These are phyloP conservation scores for Xanthoceras sorbifolium DNA, from an alignment of 345 rosid species.

Conservation along the genomic window DNA sequence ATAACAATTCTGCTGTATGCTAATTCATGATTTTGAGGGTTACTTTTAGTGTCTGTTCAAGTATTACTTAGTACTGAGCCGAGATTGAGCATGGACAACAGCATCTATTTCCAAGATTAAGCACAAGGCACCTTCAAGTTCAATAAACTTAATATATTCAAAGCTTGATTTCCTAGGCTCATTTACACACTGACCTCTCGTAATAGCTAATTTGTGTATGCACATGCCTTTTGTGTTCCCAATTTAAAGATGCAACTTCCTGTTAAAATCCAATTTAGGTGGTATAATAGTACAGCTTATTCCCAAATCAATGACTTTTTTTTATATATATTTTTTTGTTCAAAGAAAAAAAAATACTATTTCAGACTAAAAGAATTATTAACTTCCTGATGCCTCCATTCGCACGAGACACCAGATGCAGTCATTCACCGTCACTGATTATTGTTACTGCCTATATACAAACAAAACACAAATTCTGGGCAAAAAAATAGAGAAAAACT, in stretches of 20 bases:
- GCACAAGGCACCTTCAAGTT: background rate
- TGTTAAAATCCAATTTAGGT: background rate
- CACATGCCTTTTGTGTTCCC: background rate
- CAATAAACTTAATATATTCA: background rate
- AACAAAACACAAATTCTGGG: background rate
- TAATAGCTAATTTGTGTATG: background rate
- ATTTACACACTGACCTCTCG: background rate
- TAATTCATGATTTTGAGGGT: background rate
- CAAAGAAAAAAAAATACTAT: too few species aligned
- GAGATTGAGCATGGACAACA: too few species aligned
- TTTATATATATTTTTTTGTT: too few species aligned
- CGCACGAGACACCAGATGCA: background rate
- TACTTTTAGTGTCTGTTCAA: background rate
- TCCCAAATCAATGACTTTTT: background rate
- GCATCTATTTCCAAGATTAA: too few species aligned
- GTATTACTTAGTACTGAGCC: background rate
- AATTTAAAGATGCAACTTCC: background rate
- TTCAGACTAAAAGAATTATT: background rate
- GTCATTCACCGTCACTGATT: background rate
- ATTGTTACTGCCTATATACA: background rate
- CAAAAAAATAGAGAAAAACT: background rate
- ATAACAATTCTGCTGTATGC: background rate
- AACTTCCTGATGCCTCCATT: background rate
- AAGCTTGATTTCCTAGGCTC: background rate
- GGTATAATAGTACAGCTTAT: background rate